phyloP scores from a whole-genome alignment of 1,284 basidiomycete genomes.

The Moesziomyces sp. region DNA sequence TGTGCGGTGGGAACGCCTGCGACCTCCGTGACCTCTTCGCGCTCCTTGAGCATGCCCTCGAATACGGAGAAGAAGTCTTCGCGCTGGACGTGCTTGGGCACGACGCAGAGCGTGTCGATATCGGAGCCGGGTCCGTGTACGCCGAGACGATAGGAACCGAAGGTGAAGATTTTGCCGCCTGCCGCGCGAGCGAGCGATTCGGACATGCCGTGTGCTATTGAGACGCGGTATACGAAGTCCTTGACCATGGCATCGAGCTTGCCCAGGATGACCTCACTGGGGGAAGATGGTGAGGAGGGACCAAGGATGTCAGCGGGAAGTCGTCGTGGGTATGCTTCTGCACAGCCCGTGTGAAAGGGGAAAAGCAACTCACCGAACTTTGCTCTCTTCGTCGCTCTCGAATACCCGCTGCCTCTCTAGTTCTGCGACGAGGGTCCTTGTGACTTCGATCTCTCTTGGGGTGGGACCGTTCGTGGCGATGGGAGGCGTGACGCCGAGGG shows the following conservation, averaged over 20 bases:
- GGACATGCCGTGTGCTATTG: slow-evolving; percentile 81
- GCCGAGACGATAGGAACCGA: slow-evolving; percentile 84
- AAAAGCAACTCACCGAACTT: slow-evolving; percentile 77
- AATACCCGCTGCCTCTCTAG: slow-evolving; percentile 86
- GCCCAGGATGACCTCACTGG: slow-evolving; percentile 90
- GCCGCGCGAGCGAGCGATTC: slow-evolving; percentile 85
- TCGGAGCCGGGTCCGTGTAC: slow-evolving; percentile 96
- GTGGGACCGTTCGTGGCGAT: slow-evolving; percentile 74
- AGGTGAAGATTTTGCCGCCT: slow-evolving; percentile 98
- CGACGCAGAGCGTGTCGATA: slow-evolving; percentile 99
- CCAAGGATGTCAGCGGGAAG: background rate
- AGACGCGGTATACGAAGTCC: slow-evolving; percentile 89
- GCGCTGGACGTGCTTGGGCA: slow-evolving; percentile 91
- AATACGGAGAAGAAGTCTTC: slow-evolving; percentile 97
- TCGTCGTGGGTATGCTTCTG: background rate
- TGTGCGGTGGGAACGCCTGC: slow-evolving; percentile 94
- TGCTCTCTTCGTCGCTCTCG: slow-evolving; percentile 88
- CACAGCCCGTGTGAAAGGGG: slow-evolving; percentile 10
- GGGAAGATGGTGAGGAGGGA: no score
- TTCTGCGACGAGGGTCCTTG: slow-evolving; percentile 86
- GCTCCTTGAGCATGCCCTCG: slow-evolving; percentile 85
- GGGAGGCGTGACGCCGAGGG: slow-evolving; percentile 79
- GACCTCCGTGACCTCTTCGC: slow-evolving; percentile 88
- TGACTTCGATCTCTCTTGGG: slow-evolving; percentile 71
- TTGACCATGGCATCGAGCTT: slow-evolving; percentile 89